phyloP scores from a whole-genome alignment of 805 yeast genomes.

The Candida golubevii region DNA sequence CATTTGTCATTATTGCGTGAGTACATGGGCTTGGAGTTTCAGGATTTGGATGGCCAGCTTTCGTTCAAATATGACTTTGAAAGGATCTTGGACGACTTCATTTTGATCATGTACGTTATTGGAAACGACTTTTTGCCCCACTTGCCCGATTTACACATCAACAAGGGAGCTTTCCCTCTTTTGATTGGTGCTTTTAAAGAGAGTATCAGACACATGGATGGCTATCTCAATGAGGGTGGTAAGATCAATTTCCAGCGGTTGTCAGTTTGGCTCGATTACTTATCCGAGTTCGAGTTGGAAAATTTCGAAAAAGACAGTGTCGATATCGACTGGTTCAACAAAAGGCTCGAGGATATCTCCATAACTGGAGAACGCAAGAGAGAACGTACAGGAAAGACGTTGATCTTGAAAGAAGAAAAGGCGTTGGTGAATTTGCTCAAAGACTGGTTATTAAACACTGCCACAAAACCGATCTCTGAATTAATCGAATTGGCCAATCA shows the following conservation, averaged over 20 bases:
- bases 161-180: conserved; percentile 96
- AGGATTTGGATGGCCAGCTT: conserved; percentile 58
- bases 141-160: conserved; percentile 87
- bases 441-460: conserved; percentile 45
- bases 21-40: conserved; percentile 82
- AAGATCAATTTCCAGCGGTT: conserved; percentile 71
- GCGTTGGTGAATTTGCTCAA: conserved; percentile 57
- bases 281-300: conserved; percentile 77
- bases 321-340: conserved; percentile 89
- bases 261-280: conserved; percentile 66
- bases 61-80: conserved; percentile 79
- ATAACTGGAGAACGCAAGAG: conserved; percentile 67
- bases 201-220: conserved; percentile 67
- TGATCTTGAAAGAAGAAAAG: conserved; percentile 68
- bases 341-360: conserved; percentile 75
- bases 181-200: conserved; percentile 83
- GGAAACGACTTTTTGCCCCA: conserved; percentile 98
- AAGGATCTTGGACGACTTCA: conserved; percentile 85
- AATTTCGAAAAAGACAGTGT: conserved; percentile 80
- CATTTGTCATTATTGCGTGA: conserved; percentile 89
- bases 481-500: conserved; percentile 29
- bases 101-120: conserved; percentile 85
- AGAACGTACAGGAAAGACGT: conserved; percentile 58
- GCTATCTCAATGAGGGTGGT: conserved; percentile 82
- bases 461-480: conserved; percentile 29